These are phyloP conservation scores for Vanilla planifolia DNA, from an alignment of 106 monocot genomes.

Conservation along the genomic window DNA sequence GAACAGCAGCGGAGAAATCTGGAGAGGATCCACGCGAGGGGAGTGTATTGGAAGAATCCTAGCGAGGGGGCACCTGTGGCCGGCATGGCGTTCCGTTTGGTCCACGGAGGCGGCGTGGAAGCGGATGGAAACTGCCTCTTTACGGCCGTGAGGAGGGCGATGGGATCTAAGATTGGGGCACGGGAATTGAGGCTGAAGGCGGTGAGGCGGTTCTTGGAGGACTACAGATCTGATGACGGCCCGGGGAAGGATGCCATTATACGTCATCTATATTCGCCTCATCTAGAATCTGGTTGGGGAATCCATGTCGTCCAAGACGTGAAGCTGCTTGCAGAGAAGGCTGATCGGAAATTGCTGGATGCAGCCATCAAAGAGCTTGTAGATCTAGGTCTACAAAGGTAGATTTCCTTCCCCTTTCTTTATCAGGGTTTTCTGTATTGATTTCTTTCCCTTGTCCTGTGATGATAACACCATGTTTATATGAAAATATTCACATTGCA, in stretches of 20 bases:
- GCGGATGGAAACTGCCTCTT: constrained; percentile 67
- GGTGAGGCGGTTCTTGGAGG: constrained; percentile 47
- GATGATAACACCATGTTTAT: too few relatives aligned
- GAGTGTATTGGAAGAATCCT: constrained; percentile 25
- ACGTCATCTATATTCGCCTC: constrained; percentile 44
- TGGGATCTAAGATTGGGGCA: constrained; percentile 21
- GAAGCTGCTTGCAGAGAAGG: constrained; percentile 53
- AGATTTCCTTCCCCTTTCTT: neutral
- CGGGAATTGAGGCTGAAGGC: constrained; percentile 40
- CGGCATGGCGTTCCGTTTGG: constrained; percentile 11
- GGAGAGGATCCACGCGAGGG: constrained; percentile 11
- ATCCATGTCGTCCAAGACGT: constrained; percentile 63
- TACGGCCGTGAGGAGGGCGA: constrained; percentile 34
- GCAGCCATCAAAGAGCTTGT: constrained; percentile 33
- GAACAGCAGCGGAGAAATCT: constrained; percentile 19
- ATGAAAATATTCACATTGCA: too few relatives aligned
- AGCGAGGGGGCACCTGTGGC: neutral
- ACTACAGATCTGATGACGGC: constrained; percentile 13
- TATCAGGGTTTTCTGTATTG: neutral
- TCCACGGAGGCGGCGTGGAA: constrained; percentile 45
- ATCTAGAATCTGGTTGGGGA: constrained; percentile 62
- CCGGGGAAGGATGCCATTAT: constrained; percentile 19
- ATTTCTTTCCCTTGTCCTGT: too few relatives aligned
- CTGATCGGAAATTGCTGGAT: constrained; percentile 34
- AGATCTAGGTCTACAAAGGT: constrained; percentile 81